Conservation (phyloP, 805 yeast genomes). For the Trichomonascus vanleenenianus region DNA sequence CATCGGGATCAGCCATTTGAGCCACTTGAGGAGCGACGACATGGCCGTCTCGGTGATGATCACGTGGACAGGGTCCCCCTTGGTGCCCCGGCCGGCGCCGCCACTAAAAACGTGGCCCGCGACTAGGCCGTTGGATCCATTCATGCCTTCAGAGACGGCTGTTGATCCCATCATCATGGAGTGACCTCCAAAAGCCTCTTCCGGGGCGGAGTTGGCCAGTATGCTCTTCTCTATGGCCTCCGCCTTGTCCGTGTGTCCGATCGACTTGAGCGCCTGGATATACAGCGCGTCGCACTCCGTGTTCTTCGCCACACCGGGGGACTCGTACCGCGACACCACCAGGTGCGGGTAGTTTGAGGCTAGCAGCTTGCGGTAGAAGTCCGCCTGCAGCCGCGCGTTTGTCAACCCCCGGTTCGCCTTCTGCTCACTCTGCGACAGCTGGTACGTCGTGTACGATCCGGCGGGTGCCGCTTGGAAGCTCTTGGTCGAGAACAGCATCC, state of each 20-base stretch:
- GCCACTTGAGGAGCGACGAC: slow-evolving; percentile 74
- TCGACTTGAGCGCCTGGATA: slow-evolving; percentile 67
- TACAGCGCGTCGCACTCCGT: slow-evolving; percentile 74
- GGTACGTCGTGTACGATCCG: background rate
- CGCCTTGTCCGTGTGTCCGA: slow-evolving; percentile 75
- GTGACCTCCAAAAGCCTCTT: no score
- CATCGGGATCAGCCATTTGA: slow-evolving; percentile 79
- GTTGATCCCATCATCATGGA: no score
- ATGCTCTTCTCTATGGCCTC: slow-evolving; percentile 50
- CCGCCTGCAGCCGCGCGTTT: slow-evolving; percentile 70
- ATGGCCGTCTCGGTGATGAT: slow-evolving; percentile 78
- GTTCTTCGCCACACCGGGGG: slow-evolving; percentile 83
- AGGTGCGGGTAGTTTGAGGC: slow-evolving; percentile 89
- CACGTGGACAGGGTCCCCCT: slow-evolving; percentile 85
- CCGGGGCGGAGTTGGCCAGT: slow-evolving; percentile 22
- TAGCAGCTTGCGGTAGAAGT: slow-evolving; percentile 67
- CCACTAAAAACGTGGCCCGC: no score
- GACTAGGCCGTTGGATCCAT: no score
- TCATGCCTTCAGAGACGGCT: no score
- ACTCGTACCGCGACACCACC: slow-evolving; percentile 89
- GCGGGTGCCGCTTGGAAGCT: background rate
- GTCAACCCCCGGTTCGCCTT: slow-evolving; percentile 71
- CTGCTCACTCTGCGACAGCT: slow-evolving; percentile 49
- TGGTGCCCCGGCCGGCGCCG: slow-evolving; percentile 21
- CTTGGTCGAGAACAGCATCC: background rate